Conservation (phyloP, 495 filamentous ascomycete species). For the Penicillium taxi region DNA sequence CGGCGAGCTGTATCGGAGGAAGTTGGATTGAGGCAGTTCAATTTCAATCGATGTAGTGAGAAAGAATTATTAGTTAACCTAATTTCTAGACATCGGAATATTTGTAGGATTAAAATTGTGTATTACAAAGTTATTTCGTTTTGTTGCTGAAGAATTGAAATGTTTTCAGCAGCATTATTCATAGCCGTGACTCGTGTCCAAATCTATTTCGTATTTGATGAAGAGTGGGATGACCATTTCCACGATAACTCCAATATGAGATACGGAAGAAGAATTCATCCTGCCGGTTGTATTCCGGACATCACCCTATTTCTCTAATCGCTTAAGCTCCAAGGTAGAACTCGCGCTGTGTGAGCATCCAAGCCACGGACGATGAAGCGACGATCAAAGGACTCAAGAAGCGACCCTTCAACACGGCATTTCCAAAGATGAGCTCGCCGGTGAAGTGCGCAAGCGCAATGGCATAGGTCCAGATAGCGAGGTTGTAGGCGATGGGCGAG, state of each 20-base stretch:
- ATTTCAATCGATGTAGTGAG: no score
- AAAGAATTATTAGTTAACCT: no score
- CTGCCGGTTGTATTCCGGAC: not conserved
- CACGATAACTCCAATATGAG: no score
- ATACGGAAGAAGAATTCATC: no score
- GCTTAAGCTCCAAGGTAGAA: slow-evolving; percentile 24
- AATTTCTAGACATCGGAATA: no score
- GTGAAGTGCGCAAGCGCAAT: slow-evolving; percentile 76
- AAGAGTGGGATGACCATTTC: no score
- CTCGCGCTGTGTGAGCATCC: slow-evolving; percentile 68
- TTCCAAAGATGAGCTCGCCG: slow-evolving; percentile 69
- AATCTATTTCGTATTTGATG: no score
- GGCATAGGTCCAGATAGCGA: slow-evolving; percentile 70
- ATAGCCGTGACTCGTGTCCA: no score
- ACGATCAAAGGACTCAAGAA: slow-evolving; percentile 67
- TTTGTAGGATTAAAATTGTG: not conserved
- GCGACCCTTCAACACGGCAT: slow-evolving; percentile 57
- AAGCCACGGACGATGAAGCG: slow-evolving; percentile 57
- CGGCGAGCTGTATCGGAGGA: slow-evolving; percentile 76
- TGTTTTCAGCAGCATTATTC: no score
- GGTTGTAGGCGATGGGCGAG: slow-evolving; percentile 61
- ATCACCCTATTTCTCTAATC: not conserved
- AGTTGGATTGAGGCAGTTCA: slow-evolving; percentile 29
- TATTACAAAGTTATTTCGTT: no score
- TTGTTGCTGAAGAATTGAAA: no score